Base-by-base conservation (phyloP, 2,329 filamentous ascomycete species). In the Colletotrichum spinosum region DNA sequence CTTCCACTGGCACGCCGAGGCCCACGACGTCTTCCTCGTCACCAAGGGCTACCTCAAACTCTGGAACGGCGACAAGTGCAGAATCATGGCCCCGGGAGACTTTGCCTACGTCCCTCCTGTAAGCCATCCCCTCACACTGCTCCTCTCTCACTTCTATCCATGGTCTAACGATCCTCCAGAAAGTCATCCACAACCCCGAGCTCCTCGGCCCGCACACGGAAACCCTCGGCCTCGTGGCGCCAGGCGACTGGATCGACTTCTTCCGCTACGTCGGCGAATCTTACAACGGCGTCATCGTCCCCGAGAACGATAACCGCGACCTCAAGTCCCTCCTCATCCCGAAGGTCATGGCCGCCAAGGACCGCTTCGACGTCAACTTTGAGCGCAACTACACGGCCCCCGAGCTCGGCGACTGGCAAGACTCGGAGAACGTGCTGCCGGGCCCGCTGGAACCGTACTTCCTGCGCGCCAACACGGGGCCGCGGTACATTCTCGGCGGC, bases 171-270 rank as follows among this genome's bases (percentile, higher is more conserved):
- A 2, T 33, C 4, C 5, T 2, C 0, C 42, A 85, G 81, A 80
- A 75, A 67, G 76, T 83, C 8, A 77, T 88, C 50, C 86, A 88
- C 70, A 86, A 86, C 68, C 85, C 85, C 5, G 81, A 87, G 60
- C 76, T 86, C 34, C 75, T 85, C 1, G 84, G 84, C 1, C 79
- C 83, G 0, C 83, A 87, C 67, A 84, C 84, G 2, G 86, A 88
- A 67, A 80, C 81, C 17, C 74, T 84, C 2, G 84, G 85, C 12
- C 73, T 88, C 4, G 83, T 88, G 35, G 83, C 83, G 0, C 86
- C 86, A 0, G 86, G 84, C 6, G 85, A 86, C 70, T 88, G 86
- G 86, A 77, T 86, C 35, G 85, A 88, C 69, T 88, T 88, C 76
- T 88, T 88, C 76, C 80, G 86, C 54, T 83, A 86, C 70, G 80